Conservation (phyloP, 169 alveolate species). For the Toxoplasma gondii region DNA sequence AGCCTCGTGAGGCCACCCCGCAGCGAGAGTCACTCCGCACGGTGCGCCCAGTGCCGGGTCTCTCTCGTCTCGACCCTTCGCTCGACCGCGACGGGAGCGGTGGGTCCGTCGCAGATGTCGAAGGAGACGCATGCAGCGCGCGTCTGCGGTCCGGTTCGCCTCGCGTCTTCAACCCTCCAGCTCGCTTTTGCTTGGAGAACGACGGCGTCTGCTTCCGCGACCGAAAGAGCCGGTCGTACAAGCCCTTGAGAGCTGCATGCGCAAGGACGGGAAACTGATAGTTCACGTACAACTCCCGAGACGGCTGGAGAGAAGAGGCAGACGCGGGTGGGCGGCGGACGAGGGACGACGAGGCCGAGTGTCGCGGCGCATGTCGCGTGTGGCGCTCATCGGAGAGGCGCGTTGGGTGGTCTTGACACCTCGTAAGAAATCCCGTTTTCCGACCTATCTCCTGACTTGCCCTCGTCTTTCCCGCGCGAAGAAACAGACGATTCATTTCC, state of each 20-base stretch:
- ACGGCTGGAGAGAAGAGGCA: not conserved
- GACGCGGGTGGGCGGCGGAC: not conserved
- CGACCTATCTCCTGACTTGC: not conserved
- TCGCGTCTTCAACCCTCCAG: not conserved
- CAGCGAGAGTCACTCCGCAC: too few species aligned
- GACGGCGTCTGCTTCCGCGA: not conserved
- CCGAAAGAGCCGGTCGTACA: not conserved
- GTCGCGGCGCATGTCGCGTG: not conserved
- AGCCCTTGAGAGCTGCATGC: not conserved
- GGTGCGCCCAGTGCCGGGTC: too few species aligned
- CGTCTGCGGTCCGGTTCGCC: not conserved
- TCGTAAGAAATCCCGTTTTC: not conserved
- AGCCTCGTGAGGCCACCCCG: too few species aligned
- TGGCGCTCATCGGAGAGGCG: too few species aligned
- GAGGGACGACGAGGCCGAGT: not conserved
- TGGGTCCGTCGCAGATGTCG: too few species aligned
- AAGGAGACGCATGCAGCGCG: not conserved
- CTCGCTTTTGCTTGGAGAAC: not conserved
- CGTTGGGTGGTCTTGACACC: not conserved
- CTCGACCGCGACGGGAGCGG: too few species aligned
- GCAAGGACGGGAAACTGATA: constrained; percentile 17
- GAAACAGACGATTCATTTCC: not conserved
- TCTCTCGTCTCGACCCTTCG: too few species aligned
- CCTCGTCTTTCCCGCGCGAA: not conserved
- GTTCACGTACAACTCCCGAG: not conserved